A percentile compares a stretch with the other conserved stretches of the same genome.
Conservation (phyloP, 352 stramenopile species). For the Peronospora destructor region DNA sequence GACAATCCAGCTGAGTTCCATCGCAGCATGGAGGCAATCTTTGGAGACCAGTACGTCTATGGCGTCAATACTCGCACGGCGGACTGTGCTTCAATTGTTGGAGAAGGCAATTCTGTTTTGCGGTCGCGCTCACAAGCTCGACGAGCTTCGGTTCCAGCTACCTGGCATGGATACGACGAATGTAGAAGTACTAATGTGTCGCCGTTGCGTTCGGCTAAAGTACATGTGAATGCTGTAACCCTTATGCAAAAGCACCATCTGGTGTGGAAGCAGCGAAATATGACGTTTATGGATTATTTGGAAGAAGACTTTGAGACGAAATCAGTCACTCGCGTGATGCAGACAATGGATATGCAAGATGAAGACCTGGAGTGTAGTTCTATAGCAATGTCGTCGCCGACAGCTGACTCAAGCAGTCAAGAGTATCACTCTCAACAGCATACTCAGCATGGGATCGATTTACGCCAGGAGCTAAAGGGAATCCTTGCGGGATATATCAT, state of each 20-base stretch:
- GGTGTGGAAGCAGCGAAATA: slow-evolving; percentile 41
- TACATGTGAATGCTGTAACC: slow-evolving; percentile 48
- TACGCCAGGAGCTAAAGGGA: slow-evolving; percentile 28
- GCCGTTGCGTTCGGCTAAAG: slow-evolving; percentile 23
- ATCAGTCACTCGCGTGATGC: slow-evolving; percentile 53
- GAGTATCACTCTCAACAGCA: slow-evolving; percentile 15
- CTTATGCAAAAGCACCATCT: slow-evolving; percentile 45
- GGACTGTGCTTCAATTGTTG: slow-evolving; percentile 24
- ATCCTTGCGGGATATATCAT: slow-evolving; percentile 53
- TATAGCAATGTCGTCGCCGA: slow-evolving; percentile 20
- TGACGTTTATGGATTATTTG: slow-evolving; percentile 56
- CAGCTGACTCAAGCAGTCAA: slow-evolving; percentile 15
- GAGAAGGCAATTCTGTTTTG: background rate
- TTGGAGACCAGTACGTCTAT: slow-evolving; percentile 56
- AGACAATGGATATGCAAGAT: slow-evolving; percentile 39
- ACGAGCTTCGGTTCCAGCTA: slow-evolving; percentile 17
- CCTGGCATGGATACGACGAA: slow-evolving; percentile 3
- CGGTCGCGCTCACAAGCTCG: slow-evolving; percentile 5
- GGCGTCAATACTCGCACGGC: slow-evolving; percentile 37
- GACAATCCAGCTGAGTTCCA: slow-evolving; percentile 45
- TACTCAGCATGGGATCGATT: slow-evolving; percentile 12
- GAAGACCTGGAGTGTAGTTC: slow-evolving; percentile 30
- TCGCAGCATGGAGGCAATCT: slow-evolving; percentile 55
- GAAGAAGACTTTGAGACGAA: slow-evolving; percentile 49
- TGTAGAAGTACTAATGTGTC: slow-evolving; percentile 4